These are phyloP conservation scores for Crithidia bombi DNA, from an alignment of 208 protist species.

Conservation along the genomic window DNA sequence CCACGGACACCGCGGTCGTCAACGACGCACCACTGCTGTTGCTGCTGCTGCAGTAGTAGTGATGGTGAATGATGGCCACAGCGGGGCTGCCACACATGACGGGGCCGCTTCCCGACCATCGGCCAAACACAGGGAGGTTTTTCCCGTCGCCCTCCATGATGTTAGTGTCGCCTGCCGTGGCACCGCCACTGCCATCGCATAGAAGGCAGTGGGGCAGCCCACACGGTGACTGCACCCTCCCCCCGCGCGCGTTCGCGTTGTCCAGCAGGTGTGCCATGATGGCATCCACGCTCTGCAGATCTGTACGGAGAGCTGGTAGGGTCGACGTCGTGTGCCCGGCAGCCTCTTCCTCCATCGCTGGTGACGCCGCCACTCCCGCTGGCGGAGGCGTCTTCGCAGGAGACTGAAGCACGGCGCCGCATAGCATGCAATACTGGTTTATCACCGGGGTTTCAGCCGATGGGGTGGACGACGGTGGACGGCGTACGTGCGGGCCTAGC, in stretches of 20 bases:
- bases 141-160: conserved; percentile 4
- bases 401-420: conserved; percentile 16
- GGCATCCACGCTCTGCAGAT: conserved; percentile 40
- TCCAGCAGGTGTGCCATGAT: conserved; percentile 35
- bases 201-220: conserved; percentile 45
- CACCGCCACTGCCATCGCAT: conserved; percentile 10
- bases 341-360: background rate
- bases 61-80: conserved; percentile 55
- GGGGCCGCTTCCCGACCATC: conserved; percentile 6
- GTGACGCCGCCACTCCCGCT: background rate
- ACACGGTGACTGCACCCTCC: conserved; percentile 29
- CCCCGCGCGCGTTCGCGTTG: conserved; percentile 10
- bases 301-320: no score
- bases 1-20: no score
- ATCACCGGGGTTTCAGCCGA: background rate
- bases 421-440: conserved; percentile 30
- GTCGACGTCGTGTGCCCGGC: no score
- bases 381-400: background rate
- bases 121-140: background rate
- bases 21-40: no score
- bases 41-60: no score
- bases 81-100: conserved; percentile 47
- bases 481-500: background rate
- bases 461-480: background rate
- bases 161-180: background rate